Evolutionary conservation across 148 eudicot genomes (phyloP).

Genomic region (Simmondsia chinensis): DNA sequence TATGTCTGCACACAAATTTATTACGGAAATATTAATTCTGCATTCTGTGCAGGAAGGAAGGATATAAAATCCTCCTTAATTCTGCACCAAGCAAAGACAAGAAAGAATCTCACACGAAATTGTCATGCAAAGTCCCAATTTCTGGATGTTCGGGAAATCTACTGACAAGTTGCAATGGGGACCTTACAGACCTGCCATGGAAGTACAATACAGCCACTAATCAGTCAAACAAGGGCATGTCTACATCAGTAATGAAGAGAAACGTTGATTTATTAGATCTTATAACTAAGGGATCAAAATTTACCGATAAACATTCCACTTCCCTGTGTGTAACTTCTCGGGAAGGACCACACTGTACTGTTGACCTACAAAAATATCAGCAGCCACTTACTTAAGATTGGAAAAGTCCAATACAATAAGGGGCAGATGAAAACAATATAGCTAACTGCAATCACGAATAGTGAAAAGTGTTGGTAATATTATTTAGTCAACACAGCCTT

Average conservation of each 20-base stretch:
- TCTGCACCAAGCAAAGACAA: conserved; percentile 4
- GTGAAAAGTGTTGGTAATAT: background rate
- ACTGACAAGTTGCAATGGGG: conserved; percentile 63
- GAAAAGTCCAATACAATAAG: background rate
- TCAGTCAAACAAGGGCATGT: too few relatives aligned
- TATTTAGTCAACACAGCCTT: conserved; percentile 1
- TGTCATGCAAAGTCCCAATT: conserved; percentile 83
- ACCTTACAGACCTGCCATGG: conserved; percentile 60
- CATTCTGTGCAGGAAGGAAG: conserved; percentile 1
- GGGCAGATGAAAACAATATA: background rate
- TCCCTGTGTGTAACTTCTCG: conserved; percentile 84
- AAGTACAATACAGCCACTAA: background rate
- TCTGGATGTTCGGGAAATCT: conserved; percentile 77
- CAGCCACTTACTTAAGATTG: conserved; percentile 1
- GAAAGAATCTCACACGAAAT: conserved; percentile 65
- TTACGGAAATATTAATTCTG: conserved; percentile 1
- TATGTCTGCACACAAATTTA: conserved; percentile 44
- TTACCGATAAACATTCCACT: conserved; percentile 96
- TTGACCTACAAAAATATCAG: conserved; percentile 41
- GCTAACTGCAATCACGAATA: background rate
- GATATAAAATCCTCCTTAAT: background rate
- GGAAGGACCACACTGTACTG: conserved; percentile 83
- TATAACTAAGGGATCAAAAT: conserved; percentile 7
- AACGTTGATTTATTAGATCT: background rate
- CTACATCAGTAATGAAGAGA: too few relatives aligned